These are phyloP conservation scores for Inga laurina DNA, from an alignment of 306 rosid species.

Conservation along the genomic window DNA sequence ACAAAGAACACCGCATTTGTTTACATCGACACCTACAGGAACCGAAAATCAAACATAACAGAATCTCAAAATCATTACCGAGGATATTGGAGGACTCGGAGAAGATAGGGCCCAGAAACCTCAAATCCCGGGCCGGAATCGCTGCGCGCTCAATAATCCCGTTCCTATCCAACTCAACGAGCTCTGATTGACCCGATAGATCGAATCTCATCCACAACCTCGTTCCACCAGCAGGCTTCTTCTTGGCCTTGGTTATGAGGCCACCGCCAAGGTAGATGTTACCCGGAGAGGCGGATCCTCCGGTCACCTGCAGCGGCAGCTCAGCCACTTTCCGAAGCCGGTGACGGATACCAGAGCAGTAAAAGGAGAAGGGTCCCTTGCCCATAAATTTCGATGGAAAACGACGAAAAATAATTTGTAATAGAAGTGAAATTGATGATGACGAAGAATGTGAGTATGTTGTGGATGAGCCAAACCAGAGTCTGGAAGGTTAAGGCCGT, in stretches of 20 bases:
- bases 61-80: constrained; percentile 46
- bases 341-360: constrained; percentile 55
- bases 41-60: neutral
- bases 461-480: neutral
- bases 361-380: constrained; percentile 61
- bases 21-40: neutral
- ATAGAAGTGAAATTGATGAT: neutral
- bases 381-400: constrained; percentile 44
- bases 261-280: neutral
- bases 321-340: constrained; percentile 44
- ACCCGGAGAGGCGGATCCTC: constrained; percentile 15
- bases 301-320: neutral
- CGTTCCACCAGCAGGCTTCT: constrained; percentile 69
- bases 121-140: constrained; percentile 85
- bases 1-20: neutral
- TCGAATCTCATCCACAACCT: constrained; percentile 92
- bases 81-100: constrained; percentile 93
- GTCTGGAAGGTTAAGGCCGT: neutral
- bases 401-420: neutral
- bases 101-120: constrained; percentile 92
- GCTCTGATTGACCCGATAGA: constrained; percentile 70
- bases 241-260: constrained; percentile 60
- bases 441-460: neutral
- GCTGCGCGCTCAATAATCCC: constrained; percentile 67
- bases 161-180: constrained; percentile 79